These are phyloP conservation scores for Parascedosporium putredinis DNA, from an alignment of 2,329 filamentous ascomycete species.

Conservation along the genomic window DNA sequence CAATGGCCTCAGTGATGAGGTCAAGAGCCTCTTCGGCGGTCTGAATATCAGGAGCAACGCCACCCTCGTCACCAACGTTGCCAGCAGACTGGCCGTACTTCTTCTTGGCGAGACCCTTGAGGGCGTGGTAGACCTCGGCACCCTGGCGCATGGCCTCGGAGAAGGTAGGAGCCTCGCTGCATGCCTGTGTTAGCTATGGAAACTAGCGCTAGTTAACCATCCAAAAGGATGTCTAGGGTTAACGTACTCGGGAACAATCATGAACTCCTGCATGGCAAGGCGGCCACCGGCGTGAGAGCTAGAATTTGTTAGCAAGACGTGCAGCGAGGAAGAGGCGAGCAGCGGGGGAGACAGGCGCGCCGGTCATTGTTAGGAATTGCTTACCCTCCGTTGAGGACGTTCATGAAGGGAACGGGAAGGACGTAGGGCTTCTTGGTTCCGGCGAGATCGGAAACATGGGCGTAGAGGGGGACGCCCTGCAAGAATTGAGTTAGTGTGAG, in stretches of 20 bases:
- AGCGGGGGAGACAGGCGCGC: too few relatives aligned
- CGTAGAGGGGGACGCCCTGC: slow-evolving; percentile 76
- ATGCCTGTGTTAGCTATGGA: slow-evolving; percentile 14
- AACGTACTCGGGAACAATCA: slow-evolving; percentile 74
- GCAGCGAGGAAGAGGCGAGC: too few relatives aligned
- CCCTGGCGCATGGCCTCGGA: slow-evolving; percentile 93
- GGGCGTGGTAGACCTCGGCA: slow-evolving; percentile 94
- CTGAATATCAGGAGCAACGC: slow-evolving; percentile 98
- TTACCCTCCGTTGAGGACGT: slow-evolving; percentile 72
- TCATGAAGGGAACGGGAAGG: slow-evolving; percentile 85
- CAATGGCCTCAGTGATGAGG: slow-evolving; percentile 89
- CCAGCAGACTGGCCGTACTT: slow-evolving; percentile 98
- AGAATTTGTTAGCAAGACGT: too few relatives aligned
- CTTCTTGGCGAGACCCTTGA: slow-evolving; percentile 97
- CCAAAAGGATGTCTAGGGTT: too few relatives aligned
- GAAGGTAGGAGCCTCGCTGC: slow-evolving; percentile 75
- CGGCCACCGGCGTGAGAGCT: slow-evolving; percentile 95
- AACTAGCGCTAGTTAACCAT: too few relatives aligned
- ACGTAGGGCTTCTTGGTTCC: slow-evolving; percentile 89
- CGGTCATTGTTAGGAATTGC: slow-evolving; percentile 21
- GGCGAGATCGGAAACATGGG: slow-evolving; percentile 76
- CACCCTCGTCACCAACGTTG: slow-evolving; percentile 98
- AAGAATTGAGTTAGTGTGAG: too few relatives aligned
- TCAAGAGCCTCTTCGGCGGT: slow-evolving; percentile 92
- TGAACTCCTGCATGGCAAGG: slow-evolving; percentile 92